Evolutionary conservation across 352 stramenopile genomes (phyloP).

Genomic region (Pythium pyrilobum): DNA sequence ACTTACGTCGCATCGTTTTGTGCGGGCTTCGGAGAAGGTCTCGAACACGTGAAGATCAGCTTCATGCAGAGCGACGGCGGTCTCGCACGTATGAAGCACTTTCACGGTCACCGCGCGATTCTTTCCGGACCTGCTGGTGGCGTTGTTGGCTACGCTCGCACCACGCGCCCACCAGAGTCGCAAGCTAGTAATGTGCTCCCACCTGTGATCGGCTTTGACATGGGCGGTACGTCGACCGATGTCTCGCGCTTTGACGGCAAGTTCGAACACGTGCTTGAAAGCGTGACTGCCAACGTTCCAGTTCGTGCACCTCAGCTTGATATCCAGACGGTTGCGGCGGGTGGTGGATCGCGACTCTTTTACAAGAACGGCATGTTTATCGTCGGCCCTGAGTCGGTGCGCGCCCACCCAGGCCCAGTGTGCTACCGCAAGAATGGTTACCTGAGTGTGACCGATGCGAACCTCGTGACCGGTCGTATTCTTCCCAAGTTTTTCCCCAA

Average conservation of each 20-base stretch:
- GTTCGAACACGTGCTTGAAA: conserved; percentile 98
- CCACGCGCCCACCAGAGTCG: conserved; percentile 53
- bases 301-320: conserved; percentile 98
- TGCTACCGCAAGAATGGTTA: conserved; percentile 97
- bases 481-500: conserved; percentile 96
- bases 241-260: conserved; percentile 96
- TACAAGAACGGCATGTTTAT: conserved; percentile 97
- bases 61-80: conserved; percentile 99
- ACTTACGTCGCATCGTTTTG: conserved; percentile 96
- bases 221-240: conserved; percentile 98
- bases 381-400: conserved; percentile 96
- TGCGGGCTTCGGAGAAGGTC: conserved; percentile 91
- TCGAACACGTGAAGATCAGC: conserved; percentile 91
- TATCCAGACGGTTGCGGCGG: conserved; percentile 98
- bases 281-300: conserved; percentile 95
- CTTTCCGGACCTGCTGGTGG: conserved; percentile 92
- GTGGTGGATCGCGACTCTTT: conserved; percentile 95
- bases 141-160: conserved; percentile 97
- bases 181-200: conserved; percentile 21
- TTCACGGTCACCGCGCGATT: conserved; percentile 91
- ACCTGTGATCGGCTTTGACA: conserved; percentile 97
- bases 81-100: conserved; percentile 93
- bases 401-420: conserved; percentile 94
- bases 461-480: conserved; percentile 97
- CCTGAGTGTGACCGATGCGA: conserved; percentile 98